phyloP scores from a whole-genome alignment of 495 filamentous ascomycete genomes.

The Astrothelium subdiscretum region DNA sequence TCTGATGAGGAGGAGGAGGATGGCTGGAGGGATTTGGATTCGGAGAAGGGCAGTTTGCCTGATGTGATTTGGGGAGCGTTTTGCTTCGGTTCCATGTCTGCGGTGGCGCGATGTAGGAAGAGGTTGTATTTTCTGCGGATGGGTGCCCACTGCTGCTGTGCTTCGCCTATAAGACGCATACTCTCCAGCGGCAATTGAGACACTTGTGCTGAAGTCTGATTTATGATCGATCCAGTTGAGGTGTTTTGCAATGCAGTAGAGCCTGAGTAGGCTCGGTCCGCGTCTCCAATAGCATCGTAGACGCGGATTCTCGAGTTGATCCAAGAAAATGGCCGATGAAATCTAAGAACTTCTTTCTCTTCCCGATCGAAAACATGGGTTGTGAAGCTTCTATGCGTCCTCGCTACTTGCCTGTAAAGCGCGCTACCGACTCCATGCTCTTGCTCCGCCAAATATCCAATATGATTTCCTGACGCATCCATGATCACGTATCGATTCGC shows the following conservation, averaged over 20 bases:
- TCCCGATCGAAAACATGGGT: conserved; percentile 59
- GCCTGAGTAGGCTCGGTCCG: conserved; percentile 16
- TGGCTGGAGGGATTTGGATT: conserved; percentile 38
- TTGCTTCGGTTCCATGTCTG: conserved; percentile 20
- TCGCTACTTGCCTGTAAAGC: conserved; percentile 52
- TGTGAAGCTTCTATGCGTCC: conserved; percentile 55
- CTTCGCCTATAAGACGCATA: conserved; percentile 58
- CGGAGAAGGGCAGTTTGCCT: conserved; percentile 36
- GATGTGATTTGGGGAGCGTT: conserved; percentile 29
- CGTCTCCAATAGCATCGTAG: conserved; percentile 41
- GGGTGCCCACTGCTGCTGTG: conserved; percentile 58
- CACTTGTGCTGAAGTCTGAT: conserved; percentile 35
- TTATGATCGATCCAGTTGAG: conserved; percentile 31
- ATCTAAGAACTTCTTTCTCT: conserved; percentile 54
- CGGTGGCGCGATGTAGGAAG: conserved; percentile 37
- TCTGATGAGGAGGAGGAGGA: conserved; percentile 11
- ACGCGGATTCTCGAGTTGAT: conserved; percentile 54
- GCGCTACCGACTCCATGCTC: conserved; percentile 48
- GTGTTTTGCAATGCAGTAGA: conserved; percentile 36
- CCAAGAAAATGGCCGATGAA: conserved; percentile 59
- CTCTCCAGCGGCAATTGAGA: conserved; percentile 41
- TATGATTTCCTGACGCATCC: conserved; percentile 55
- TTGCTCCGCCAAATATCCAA: conserved; percentile 59
- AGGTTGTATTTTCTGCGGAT: conserved; percentile 58
- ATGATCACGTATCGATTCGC: conserved; percentile 63